Percentiles rank a stretch among this genome's conserved stretches.
These are phyloP conservation scores for Orobanche coerulescens DNA, from an alignment of 257 asterid genomes.

Conservation along the genomic window DNA sequence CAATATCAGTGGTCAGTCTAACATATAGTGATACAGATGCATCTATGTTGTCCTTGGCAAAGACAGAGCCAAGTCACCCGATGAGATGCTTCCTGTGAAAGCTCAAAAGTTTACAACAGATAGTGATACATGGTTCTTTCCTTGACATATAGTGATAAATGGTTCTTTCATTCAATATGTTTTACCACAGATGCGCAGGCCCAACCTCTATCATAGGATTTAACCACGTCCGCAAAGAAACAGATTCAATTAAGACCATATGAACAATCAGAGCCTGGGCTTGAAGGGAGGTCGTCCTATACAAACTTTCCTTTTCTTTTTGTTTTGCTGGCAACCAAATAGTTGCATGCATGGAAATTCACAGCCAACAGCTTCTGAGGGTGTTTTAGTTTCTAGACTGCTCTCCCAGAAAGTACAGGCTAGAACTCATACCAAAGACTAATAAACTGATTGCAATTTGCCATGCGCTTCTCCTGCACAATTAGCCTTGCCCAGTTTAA, in stretches of 20 bases:
- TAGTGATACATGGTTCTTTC: too few relatives aligned
- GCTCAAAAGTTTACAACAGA: neutral
- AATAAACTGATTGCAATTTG: neutral
- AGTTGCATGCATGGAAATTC: neutral
- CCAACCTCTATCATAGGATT: neutral
- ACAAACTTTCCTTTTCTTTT: neutral
- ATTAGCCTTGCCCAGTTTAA: neutral
- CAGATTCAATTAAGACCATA: neutral
- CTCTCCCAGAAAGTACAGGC: neutral
- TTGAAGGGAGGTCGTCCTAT: neutral
- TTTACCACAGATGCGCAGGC: neutral
- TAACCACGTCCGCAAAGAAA: neutral
- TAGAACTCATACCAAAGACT: neutral
- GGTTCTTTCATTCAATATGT: neutral
- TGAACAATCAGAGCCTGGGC: neutral
- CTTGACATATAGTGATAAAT: too few relatives aligned
- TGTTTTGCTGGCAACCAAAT: neutral
- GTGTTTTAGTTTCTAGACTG: neutral
- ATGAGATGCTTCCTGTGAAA: conserved; percentile 15
- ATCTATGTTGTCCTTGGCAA: neutral
- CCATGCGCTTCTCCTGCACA: neutral
- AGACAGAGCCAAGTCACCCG: conserved; percentile 2
- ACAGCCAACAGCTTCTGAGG: neutral
- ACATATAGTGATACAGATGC: conserved; percentile 7
- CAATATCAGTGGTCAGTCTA: neutral